phyloP scores from a whole-genome alignment of 78 protist genomes.

The Guillardia theta region DNA sequence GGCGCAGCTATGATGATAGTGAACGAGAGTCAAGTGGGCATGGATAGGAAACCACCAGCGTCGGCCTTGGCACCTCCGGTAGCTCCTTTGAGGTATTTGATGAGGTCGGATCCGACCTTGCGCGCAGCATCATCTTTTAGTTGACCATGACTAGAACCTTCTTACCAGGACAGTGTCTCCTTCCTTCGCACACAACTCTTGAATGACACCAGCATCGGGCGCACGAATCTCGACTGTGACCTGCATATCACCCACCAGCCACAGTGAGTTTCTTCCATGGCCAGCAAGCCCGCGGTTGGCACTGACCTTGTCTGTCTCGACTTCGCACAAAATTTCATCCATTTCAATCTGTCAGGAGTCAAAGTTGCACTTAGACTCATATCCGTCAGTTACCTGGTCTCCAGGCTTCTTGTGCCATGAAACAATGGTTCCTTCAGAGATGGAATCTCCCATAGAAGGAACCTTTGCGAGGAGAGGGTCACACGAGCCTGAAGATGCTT shows the following conservation, averaged over 20 bases:
- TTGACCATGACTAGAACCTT: no score
- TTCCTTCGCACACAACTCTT: slow-evolving; percentile 47
- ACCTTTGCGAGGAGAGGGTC: background rate
- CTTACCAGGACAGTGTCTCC: slow-evolving; percentile 78
- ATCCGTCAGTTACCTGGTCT: background rate
- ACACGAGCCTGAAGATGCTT: background rate
- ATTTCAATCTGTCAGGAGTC: slow-evolving; percentile 50
- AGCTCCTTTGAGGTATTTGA: background rate
- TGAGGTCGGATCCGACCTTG: slow-evolving; percentile 68
- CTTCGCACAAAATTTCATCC: slow-evolving; percentile 77
- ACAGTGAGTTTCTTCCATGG: no score
- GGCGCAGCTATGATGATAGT: no score
- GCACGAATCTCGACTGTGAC: slow-evolving; percentile 78
- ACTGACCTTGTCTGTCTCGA: slow-evolving; percentile 92
- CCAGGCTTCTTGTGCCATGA: slow-evolving; percentile 22
- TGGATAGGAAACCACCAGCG: background rate
- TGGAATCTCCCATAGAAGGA: slow-evolving; percentile 49
- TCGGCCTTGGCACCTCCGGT: background rate
- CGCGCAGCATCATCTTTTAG: no score
- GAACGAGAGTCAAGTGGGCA: no score
- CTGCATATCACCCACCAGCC: background rate
- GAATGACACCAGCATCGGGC: slow-evolving; percentile 74
- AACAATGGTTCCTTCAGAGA: slow-evolving; percentile 46
- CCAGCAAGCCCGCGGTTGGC: no score
- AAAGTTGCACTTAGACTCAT: no score